phyloP scores from a whole-genome alignment of 1,139 yeast species.

The Magnusiomyces tetraspermus region DNA sequence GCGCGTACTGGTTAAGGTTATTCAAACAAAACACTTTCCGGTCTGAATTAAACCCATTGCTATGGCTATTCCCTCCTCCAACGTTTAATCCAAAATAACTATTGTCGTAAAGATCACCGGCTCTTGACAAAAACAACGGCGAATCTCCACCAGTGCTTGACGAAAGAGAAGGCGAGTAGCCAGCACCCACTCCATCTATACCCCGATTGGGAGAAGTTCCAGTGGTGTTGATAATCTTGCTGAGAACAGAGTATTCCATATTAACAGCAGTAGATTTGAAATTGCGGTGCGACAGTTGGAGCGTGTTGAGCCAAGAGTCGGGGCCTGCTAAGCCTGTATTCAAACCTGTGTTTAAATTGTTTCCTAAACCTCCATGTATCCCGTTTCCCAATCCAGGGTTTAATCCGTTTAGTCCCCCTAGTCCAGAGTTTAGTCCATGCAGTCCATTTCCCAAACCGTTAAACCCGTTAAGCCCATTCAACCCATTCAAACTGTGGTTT shows the following conservation, averaged over 20 bases:
- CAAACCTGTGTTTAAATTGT: too few species aligned
- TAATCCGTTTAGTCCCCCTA: too few species aligned
- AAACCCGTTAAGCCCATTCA: too few species aligned
- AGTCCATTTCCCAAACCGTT: too few species aligned
- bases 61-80: neutral
- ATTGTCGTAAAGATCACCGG: neutral
- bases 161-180: conserved; percentile 1
- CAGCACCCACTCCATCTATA: conserved; percentile 17
- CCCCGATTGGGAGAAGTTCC: conserved; percentile 18
- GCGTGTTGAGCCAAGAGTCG: neutral
- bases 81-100: too few species aligned
- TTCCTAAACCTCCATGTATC: too few species aligned
- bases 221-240: conserved; percentile 49
- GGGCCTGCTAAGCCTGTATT: too few species aligned
- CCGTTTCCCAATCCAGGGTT: too few species aligned
- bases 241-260: conserved; percentile 65
- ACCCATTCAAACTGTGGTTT: too few species aligned
- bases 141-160: conserved; percentile 3
- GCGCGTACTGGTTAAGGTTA: conserved; percentile 19
- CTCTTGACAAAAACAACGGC: neutral
- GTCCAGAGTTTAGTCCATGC: too few species aligned
- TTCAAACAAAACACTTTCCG: conserved; percentile 11
- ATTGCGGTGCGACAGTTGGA: conserved; percentile 12
- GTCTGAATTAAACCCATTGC: too few species aligned
- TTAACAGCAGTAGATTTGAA: conserved; percentile 72